Percentiles rank a stretch among this genome's conserved stretches.
phyloP scores from a whole-genome alignment of 768 basidiomycete species.

The Filobasidium wieringae region DNA sequence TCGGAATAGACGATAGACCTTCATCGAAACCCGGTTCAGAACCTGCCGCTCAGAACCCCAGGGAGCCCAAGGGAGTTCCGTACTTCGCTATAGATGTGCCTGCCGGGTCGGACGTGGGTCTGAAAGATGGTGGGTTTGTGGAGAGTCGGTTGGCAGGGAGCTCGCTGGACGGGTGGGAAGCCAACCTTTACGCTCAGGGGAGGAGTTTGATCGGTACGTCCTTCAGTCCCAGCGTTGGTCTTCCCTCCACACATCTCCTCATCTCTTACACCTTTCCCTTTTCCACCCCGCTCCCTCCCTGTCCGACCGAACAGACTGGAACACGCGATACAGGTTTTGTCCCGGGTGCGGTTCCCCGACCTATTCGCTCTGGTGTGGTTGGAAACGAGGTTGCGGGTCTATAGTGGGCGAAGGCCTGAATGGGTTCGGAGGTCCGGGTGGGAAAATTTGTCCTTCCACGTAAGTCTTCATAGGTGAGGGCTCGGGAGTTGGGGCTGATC shows the following conservation, averaged over 20 bases:
- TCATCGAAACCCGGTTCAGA: slow-evolving; percentile 15
- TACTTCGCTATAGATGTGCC: slow-evolving; percentile 74
- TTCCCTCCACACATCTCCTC: background rate
- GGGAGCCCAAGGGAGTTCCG: slow-evolving; percentile 63
- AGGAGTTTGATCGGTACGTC: slow-evolving; percentile 51
- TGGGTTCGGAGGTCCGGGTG: slow-evolving; percentile 30
- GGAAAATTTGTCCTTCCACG: slow-evolving; percentile 61
- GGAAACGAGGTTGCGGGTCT: slow-evolving; percentile 76
- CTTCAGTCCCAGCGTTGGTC: background rate
- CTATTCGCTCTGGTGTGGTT: slow-evolving; percentile 86
- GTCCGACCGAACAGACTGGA: slow-evolving; percentile 56
- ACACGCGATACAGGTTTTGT: slow-evolving; percentile 83
- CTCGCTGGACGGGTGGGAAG: slow-evolving; percentile 53
- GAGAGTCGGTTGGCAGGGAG: slow-evolving; percentile 27
- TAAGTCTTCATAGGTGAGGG: slow-evolving; percentile 39
- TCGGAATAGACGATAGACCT: slow-evolving; percentile 34
- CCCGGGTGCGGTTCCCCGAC: slow-evolving; percentile 69
- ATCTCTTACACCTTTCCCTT: no score
- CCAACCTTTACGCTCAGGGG: slow-evolving; percentile 64
- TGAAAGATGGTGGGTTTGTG: slow-evolving; percentile 38
- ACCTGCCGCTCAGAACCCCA: slow-evolving; percentile 54
- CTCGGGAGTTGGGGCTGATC: background rate
- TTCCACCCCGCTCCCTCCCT: background rate
- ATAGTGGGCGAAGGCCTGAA: slow-evolving; percentile 5
- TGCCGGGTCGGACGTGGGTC: slow-evolving; percentile 30